Evolutionary conservation across 2,329 filamentous ascomycete genomes (phyloP).

Genomic region (Whalleya microplaca): DNA sequence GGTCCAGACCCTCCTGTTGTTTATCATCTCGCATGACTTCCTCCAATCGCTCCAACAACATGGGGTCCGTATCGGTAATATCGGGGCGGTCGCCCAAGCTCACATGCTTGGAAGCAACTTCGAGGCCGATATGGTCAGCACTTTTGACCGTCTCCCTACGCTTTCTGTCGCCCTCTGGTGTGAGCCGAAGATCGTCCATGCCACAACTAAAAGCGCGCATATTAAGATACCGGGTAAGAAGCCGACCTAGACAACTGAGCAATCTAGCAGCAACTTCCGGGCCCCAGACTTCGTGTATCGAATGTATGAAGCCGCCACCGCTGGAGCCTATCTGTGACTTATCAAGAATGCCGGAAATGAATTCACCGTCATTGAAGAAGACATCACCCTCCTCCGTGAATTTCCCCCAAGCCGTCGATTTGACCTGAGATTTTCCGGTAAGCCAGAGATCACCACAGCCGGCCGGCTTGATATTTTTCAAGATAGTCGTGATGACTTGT

Average conservation of each 20-base stretch:
- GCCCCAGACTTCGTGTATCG: conserved; percentile 91
- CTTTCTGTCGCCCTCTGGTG: conserved; percentile 72
- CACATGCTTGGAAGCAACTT: conserved; percentile 87
- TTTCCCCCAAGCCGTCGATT: conserved; percentile 78
- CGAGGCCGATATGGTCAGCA: conserved; percentile 71
- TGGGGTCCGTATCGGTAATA: conserved; percentile 62
- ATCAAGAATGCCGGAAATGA: conserved; percentile 89
- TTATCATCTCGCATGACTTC: conserved; percentile 87
- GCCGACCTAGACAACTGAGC: conserved; percentile 84
- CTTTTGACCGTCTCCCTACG: conserved; percentile 70
- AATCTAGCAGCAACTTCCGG: conserved; percentile 84
- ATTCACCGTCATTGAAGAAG: conserved; percentile 82
- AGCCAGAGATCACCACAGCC: conserved; percentile 79
- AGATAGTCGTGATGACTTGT: conserved; percentile 88
- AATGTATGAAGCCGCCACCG: conserved; percentile 85
- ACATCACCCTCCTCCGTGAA: conserved; percentile 78
- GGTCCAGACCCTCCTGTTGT: conserved; percentile 90
- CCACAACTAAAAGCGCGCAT: conserved; percentile 97
- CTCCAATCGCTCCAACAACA: conserved; percentile 79
- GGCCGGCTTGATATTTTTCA: conserved; percentile 86
- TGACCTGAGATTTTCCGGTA: conserved; percentile 76
- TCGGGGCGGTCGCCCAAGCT: conserved; percentile 69
- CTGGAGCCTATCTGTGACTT: conserved; percentile 93
- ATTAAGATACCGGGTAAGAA: conserved; percentile 86
- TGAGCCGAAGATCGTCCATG: conserved; percentile 92